phyloP scores from a whole-genome alignment of 208 protist species.

The Endotrypanum monterogeii region DNA sequence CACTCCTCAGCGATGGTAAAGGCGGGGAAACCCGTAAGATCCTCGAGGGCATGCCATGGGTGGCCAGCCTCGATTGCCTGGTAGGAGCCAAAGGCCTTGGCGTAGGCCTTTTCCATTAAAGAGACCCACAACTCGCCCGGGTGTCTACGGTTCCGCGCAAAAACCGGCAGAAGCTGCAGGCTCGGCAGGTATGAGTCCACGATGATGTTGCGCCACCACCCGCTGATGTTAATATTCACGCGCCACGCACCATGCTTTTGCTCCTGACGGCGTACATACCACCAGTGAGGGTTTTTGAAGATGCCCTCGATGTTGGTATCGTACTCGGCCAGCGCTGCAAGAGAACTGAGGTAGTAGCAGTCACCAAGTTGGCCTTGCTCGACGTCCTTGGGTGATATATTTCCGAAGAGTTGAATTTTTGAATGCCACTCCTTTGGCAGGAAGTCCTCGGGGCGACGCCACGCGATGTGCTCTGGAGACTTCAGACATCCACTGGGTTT shows the following conservation, averaged over 20 bases:
- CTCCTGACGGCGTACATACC: slow-evolving; percentile 43
- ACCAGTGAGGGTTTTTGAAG: slow-evolving; percentile 47
- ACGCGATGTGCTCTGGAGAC: slow-evolving; percentile 35
- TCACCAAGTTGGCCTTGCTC: slow-evolving; percentile 72
- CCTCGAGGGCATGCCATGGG: slow-evolving; percentile 57
- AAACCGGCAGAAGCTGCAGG: slow-evolving; percentile 42
- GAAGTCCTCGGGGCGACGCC: slow-evolving; percentile 58
- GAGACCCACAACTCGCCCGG: slow-evolving; percentile 77
- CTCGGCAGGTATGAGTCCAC: slow-evolving; percentile 73
- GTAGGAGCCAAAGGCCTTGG: slow-evolving; percentile 82
- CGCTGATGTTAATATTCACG: slow-evolving; percentile 59
- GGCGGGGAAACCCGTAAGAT: slow-evolving; percentile 66
- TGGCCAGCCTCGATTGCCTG: slow-evolving; percentile 62
- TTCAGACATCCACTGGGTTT: slow-evolving; percentile 30
- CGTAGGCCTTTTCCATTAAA: slow-evolving; percentile 86
- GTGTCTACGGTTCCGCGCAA: slow-evolving; percentile 48
- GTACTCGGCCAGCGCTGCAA: slow-evolving; percentile 50
- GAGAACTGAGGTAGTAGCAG: slow-evolving; percentile 70
- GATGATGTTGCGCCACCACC: slow-evolving; percentile 70
- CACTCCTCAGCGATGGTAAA: slow-evolving; percentile 52
- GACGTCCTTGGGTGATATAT: slow-evolving; percentile 58
- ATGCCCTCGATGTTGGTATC: slow-evolving; percentile 40
- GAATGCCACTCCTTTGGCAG: slow-evolving; percentile 44
- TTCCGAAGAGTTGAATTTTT: slow-evolving; percentile 41
- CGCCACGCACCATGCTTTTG: slow-evolving; percentile 51